These are phyloP conservation scores for Candida caryicola DNA, from an alignment of 805 yeast genomes.

Conservation along the genomic window DNA sequence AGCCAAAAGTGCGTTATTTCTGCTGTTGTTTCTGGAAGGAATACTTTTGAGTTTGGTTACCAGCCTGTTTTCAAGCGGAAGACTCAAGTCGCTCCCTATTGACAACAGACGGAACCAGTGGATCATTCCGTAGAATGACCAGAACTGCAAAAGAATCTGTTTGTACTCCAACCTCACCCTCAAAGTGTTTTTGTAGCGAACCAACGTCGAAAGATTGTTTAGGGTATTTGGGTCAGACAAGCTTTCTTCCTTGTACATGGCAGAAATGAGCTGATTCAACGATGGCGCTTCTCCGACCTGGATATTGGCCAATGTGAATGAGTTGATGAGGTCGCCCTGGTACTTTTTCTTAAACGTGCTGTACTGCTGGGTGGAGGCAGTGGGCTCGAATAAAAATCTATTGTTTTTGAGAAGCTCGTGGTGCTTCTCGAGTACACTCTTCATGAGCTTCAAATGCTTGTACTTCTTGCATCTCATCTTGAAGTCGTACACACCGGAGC, in stretches of 20 bases:
- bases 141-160: slow-evolving; percentile 38
- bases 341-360: slow-evolving; percentile 15
- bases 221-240: slow-evolving; percentile 4
- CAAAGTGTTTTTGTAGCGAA: slow-evolving; percentile 32
- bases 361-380: slow-evolving; percentile 14
- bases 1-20: slow-evolving; percentile 23
- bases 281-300: slow-evolving; percentile 38
- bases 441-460: slow-evolving; percentile 14
- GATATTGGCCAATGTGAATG: slow-evolving; percentile 30
- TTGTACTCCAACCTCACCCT: slow-evolving; percentile 38
- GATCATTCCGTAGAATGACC: slow-evolving; percentile 40
- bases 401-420: slow-evolving; percentile 24
- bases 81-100: slow-evolving; percentile 35
- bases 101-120: slow-evolving; percentile 36
- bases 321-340: slow-evolving; percentile 23
- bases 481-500: slow-evolving; percentile 16
- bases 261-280: slow-evolving; percentile 20
- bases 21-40: slow-evolving; percentile 17
- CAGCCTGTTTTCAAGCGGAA: slow-evolving; percentile 26
- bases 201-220: slow-evolving; percentile 17
- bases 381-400: slow-evolving; percentile 40
- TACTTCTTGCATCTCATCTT: slow-evolving; percentile 16
- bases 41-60: slow-evolving; percentile 25
- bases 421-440: slow-evolving; percentile 16
- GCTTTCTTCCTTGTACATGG: slow-evolving; percentile 23